Base-by-base conservation (phyloP, 2,329 filamentous ascomycete genomes). In the Beauveria varroae region DNA sequence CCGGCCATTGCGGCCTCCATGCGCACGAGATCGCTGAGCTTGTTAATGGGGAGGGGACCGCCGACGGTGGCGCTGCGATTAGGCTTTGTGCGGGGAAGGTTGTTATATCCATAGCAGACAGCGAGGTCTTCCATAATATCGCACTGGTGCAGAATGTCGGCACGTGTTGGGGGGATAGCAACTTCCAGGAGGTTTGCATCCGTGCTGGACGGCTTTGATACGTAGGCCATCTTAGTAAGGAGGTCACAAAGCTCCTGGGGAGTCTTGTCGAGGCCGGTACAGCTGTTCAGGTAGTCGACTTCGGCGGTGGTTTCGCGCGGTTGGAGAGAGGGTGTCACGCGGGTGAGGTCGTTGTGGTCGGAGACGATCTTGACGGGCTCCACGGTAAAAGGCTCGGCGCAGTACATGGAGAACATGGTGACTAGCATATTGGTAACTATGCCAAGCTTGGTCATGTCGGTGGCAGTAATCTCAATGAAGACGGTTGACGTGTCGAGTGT, bases 121-220 rank as follows among this genome's bases (percentile, higher is more conserved):
- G 92, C 95, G 22, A 96, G 87, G 72, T 99, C 96, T 78, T 99
- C 95, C 93, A 99, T 99, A 67, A 99, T 90, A 73, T 99, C 95
- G 69, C 92, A 96, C 72, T 97, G 90, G 75, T 99, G 95, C 37
- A 99, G 86, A 47, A 99, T 88, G 74, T 99, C 95, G 53, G 95
- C 93, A 64, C 95, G 86, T 52, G 93, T 98, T 37, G 93, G 86
- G 9, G 95, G 95, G 26, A 98, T 85, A 41, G 87, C 83, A 30
- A 98, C 87, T 69, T 96, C 88, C 63, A 96, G 80, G 55, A 95
- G 78, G 71, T 90, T 87, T 60, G 83, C 75, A 64, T 88, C 82
- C 64, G 84, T 82, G 60, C 81, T 76, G 0, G 91, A 95, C 3
- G 91, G 93, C 62, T 82, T 84, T 34, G 91, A 91, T n/a, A 80